A percentile compares a stretch with the other conserved stretches of the same genome.
These are phyloP conservation scores for Neurospora cerealis DNA, from an alignment of 495 filamentous ascomycete genomes.

Conservation along the genomic window DNA sequence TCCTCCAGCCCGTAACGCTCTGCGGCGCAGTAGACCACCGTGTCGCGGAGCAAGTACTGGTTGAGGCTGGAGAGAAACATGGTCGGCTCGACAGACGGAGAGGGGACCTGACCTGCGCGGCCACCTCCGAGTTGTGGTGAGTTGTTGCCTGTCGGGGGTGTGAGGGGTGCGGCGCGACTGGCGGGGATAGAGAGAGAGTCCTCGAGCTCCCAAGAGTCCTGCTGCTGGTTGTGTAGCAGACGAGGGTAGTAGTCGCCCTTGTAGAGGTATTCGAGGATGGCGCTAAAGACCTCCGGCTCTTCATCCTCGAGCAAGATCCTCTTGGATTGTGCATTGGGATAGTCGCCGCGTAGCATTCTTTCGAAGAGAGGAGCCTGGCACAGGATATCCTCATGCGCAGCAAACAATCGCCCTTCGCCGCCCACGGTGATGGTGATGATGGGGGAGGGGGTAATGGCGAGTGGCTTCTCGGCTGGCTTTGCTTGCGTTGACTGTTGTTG, in stretches of 20 bases:
- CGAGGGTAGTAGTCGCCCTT: conserved; percentile 87
- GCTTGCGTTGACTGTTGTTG: conserved; percentile 26
- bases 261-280: conserved; percentile 87
- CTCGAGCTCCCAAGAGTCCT: conserved; percentile 66
- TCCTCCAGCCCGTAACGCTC: conserved; percentile 78
- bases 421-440: conserved; percentile 81
- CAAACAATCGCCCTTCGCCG: conserved; percentile 74
- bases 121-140: conserved; percentile 36
- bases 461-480: conserved; percentile 30
- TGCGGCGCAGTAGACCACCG: conserved; percentile 83
- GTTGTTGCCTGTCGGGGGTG: conserved; percentile 28
- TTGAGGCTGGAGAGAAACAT: conserved; percentile 56
- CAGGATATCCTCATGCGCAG: conserved; percentile 82
- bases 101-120: conserved; percentile 32
- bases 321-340: conserved; percentile 51
- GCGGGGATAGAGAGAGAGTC: conserved; percentile 26
- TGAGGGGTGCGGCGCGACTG: conserved; percentile 19
- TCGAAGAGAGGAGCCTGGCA: conserved; percentile 74
- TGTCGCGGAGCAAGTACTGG: conserved; percentile 74
- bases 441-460: conserved; percentile 44
- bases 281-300: conserved; percentile 82
- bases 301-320: conserved; percentile 74
- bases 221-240: conserved; percentile 57
- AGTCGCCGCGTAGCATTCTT: conserved; percentile 48
- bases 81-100: conserved; percentile 54